phyloP scores from a whole-genome alignment of 1,284 basidiomycete species.

The Phellopilus nigrolimitatus region DNA sequence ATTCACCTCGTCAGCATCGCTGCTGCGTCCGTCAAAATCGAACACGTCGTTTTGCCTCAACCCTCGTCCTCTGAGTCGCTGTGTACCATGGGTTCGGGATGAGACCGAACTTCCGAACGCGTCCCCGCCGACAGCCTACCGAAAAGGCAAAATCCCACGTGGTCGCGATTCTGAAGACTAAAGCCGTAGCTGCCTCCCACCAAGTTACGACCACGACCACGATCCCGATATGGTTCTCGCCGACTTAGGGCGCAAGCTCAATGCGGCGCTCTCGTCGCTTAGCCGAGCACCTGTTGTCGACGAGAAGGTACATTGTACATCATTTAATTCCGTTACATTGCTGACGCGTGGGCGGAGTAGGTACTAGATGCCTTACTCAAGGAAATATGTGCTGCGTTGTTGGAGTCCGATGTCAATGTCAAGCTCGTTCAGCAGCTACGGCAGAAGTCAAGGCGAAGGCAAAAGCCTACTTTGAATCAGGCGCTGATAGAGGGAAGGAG shows the following conservation, averaged over 20 bases:
- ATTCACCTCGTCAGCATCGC: conserved; percentile 24
- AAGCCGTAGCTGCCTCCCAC: background rate
- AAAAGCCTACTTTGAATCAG: conserved; percentile 67
- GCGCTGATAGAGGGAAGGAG: conserved; percentile 74
- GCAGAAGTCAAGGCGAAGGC: conserved; percentile 86
- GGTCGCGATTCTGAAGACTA: background rate
- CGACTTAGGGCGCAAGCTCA: conserved; percentile 92
- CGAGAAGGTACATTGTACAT: conserved; percentile 55
- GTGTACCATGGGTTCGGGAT: conserved; percentile 39
- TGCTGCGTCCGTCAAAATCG: conserved; percentile 38
- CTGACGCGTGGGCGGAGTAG: conserved; percentile 40
- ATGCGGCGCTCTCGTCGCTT: conserved; percentile 89
- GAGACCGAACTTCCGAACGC: too few species aligned
- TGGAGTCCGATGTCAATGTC: conserved; percentile 98
- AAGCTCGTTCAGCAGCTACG: conserved; percentile 88
- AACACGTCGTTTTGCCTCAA: conserved; percentile 54
- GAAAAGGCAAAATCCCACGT: background rate
- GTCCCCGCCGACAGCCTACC: too few species aligned
- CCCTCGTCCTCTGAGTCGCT: conserved; percentile 68
- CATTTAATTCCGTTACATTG: conserved; percentile 16
- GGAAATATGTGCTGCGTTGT: conserved; percentile 89
- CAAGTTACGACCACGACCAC: background rate
- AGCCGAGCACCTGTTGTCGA: conserved; percentile 83
- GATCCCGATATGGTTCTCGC: conserved; percentile 94
- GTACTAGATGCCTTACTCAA: conserved; percentile 93